These are phyloP conservation scores for Taphrina wiesneri DNA, from an alignment of 1,139 yeast species.

Conservation along the genomic window DNA sequence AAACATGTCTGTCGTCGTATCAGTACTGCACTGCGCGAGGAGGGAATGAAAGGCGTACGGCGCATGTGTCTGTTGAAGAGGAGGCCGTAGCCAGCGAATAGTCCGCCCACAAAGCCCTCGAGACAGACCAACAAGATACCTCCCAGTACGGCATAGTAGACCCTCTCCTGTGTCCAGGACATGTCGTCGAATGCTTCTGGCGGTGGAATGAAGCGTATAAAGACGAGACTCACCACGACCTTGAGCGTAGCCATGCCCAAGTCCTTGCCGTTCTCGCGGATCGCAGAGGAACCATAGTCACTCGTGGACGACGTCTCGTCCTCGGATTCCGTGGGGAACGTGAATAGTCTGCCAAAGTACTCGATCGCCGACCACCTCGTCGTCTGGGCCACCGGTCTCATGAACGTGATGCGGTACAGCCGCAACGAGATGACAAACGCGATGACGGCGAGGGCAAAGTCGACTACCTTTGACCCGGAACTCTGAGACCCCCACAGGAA, in stretches of 20 bases:
- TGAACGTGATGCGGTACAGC: constrained; percentile 18
- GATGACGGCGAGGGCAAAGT: constrained; percentile 20
- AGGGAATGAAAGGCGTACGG: neutral
- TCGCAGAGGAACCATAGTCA: constrained; percentile 1
- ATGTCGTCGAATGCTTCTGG: constrained; percentile 15
- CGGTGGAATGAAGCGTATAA: constrained; percentile 19
- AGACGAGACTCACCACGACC: constrained; percentile 15
- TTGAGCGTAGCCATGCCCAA: constrained; percentile 10
- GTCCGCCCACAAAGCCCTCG: constrained; percentile 26
- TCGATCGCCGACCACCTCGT: constrained; percentile 9
- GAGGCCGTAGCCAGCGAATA: constrained; percentile 13
- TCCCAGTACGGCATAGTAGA: constrained; percentile 21
- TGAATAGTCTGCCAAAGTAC: constrained; percentile 13
- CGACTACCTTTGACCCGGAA: constrained; percentile 22
- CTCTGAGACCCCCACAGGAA: constrained; percentile 24
- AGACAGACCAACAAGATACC: constrained; percentile 23
- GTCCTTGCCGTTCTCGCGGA: constrained; percentile 11
- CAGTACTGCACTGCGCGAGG: neutral
- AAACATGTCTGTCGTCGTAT: constrained; percentile 1
- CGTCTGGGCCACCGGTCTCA: constrained; percentile 10
- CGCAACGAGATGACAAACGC: constrained; percentile 21
- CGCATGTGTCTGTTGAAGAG: constrained; percentile 13
- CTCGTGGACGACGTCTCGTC: constrained; percentile 9
- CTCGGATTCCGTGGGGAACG: constrained; percentile 13
- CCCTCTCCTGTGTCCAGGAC: constrained; percentile 8